Conservation (phyloP, 208 protist species). For the Tritrichomonas foetus region DNA sequence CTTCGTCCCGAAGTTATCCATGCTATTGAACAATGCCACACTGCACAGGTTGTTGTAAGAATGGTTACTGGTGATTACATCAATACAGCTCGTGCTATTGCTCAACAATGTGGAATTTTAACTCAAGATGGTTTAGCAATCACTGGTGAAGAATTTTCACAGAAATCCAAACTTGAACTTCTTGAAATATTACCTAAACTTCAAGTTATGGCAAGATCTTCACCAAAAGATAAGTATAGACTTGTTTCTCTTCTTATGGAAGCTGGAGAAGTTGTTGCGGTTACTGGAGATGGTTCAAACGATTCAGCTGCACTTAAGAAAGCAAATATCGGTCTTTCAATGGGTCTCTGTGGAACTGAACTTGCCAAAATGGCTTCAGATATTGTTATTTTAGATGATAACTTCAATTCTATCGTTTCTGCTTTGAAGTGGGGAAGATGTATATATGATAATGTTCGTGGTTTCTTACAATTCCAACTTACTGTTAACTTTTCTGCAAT, state of each 20-base stretch:
- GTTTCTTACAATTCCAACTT: constrained; percentile 95
- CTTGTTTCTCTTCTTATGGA: constrained; percentile 41
- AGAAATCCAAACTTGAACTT: neutral
- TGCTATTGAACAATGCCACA: constrained; percentile 59
- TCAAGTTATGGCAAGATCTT: constrained; percentile 40
- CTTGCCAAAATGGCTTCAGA: constrained; percentile 48
- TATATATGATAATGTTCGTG: constrained; percentile 90
- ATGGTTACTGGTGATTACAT: no score
- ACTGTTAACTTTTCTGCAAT: constrained; percentile 91
- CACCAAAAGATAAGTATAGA: constrained; percentile 41
- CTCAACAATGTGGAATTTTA: constrained; percentile 56
- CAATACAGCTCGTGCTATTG: constrained; percentile 70
- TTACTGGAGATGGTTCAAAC: constrained; percentile 75
- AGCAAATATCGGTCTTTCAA: constrained; percentile 47
- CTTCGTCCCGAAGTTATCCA: constrained; percentile 53
- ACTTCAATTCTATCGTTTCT: constrained; percentile 52
- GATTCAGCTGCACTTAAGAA: constrained; percentile 91
- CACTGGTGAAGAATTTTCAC: neutral
- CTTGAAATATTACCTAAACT: neutral
- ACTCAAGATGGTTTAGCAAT: neutral
- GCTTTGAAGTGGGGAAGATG: constrained; percentile 88
- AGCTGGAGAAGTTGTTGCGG: constrained; percentile 38
- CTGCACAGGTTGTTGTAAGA: constrained; percentile 72
- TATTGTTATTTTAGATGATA: constrained; percentile 47
- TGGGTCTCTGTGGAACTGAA: constrained; percentile 43